These are phyloP conservation scores for Corallochytrium limacisporum DNA, from an alignment of 78 protist genomes.

Conservation along the genomic window DNA sequence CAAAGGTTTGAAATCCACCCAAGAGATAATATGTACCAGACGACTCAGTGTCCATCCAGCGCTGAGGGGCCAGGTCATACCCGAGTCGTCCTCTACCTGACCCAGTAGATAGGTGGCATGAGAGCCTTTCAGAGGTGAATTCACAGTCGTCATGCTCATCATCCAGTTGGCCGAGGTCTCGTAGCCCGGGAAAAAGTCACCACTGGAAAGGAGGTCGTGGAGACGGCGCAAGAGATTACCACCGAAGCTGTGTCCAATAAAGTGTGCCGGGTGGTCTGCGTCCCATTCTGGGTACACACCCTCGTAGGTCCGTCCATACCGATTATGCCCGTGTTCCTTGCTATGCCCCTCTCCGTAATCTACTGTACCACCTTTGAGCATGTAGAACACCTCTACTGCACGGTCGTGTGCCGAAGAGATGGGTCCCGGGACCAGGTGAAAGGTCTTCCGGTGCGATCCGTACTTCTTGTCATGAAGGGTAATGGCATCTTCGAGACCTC, in stretches of 20 bases:
- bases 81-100: not conserved
- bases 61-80: not conserved
- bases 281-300: not conserved
- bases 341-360: conserved; percentile 10
- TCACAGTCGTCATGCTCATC: not conserved
- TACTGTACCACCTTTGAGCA: conserved; percentile 8
- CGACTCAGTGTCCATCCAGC: not conserved
- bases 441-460: not conserved
- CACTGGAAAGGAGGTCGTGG: not conserved
- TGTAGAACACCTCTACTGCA: conserved; percentile 7
- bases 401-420: conserved; percentile 1
- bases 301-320: not conserved
- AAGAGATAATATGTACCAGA: too few species aligned
- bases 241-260: conserved; percentile 1
- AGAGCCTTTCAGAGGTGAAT: not conserved
- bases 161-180: not conserved
- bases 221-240: not conserved
- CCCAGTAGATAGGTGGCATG: not conserved
- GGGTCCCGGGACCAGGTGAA: not conserved
- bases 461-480: too few species aligned
- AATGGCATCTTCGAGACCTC: too few species aligned
- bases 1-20: too few species aligned
- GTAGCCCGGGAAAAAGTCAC: not conserved
- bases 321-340: not conserved
- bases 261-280: not conserved